A percentile compares a stretch with the other conserved stretches of the same genome.
Evolutionary conservation across 2,329 filamentous ascomycete species (phyloP).

Genomic region (Fusarium sp.): DNA sequence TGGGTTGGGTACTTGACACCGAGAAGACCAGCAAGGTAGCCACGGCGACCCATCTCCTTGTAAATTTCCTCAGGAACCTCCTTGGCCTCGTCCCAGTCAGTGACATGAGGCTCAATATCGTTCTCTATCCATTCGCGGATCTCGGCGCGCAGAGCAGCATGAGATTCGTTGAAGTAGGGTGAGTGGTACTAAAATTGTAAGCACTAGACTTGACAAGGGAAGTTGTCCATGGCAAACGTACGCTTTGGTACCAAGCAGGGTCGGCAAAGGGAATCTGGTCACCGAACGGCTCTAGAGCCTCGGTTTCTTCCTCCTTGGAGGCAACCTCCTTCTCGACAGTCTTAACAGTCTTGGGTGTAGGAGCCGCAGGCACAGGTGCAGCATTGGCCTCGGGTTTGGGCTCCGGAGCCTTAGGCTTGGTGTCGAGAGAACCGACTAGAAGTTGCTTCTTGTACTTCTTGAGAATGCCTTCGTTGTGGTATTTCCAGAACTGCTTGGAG

Average conservation of each 20-base stretch:
- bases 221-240: constrained; percentile 59
- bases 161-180: constrained; percentile 94
- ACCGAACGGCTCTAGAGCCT: constrained; percentile 86
- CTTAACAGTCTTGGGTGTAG: constrained; percentile 52
- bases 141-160: constrained; percentile 90
- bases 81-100: constrained; percentile 97
- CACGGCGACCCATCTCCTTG: constrained; percentile 92
- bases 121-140: constrained; percentile 91
- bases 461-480: constrained; percentile 86
- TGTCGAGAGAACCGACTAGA: constrained; percentile 87
- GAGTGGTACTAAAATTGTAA: constrained; percentile 80
- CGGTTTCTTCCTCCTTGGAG: constrained; percentile 64
- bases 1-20: constrained; percentile 84
- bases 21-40: constrained; percentile 92
- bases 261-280: constrained; percentile 91
- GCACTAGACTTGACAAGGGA: not conserved
- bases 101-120: constrained; percentile 89
- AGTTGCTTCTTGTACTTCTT: constrained; percentile 86
- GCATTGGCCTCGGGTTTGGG: constrained; percentile 76
- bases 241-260: constrained; percentile 93
- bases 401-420: constrained; percentile 85
- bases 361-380: constrained; percentile 48
- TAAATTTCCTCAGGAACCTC: constrained; percentile 89
- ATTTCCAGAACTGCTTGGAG: constrained; percentile 76
- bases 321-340: constrained; percentile 58